phyloP scores from a whole-genome alignment of 2,329 filamentous ascomycete species.

The Trichophaea hybrida region DNA sequence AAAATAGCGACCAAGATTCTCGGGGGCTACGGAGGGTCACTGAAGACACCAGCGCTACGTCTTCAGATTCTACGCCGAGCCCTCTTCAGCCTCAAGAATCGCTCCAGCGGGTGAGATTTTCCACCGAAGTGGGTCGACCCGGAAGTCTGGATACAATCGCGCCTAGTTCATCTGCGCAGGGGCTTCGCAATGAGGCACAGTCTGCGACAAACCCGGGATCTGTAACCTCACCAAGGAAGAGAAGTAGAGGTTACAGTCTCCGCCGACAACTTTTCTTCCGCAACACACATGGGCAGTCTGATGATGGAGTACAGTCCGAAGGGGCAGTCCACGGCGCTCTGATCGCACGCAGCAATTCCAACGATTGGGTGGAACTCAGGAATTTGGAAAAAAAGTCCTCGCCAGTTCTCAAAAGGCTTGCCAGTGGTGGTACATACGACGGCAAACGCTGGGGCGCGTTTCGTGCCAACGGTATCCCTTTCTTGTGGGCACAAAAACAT shows the following conservation, averaged over 20 bases:
- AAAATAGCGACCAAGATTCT: not conserved
- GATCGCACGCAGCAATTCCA: conserved; percentile 7
- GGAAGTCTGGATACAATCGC: not conserved
- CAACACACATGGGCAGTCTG: conserved; percentile 9
- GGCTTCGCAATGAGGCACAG: not conserved
- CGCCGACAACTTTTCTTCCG: conserved; percentile 19
- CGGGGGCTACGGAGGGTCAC: not conserved
- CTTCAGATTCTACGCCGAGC: not conserved
- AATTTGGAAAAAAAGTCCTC: not conserved
- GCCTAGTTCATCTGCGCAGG: not conserved
- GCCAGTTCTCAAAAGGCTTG: not conserved
- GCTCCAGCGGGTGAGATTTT: conserved; percentile 10
- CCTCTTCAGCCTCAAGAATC: not conserved
- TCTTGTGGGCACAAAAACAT: conserved; percentile 13
- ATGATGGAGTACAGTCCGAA: not conserved
- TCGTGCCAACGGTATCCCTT: conserved; percentile 8
- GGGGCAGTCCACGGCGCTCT: not conserved
- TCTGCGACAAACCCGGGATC: not conserved
- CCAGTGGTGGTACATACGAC: not conserved
- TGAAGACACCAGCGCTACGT: not conserved
- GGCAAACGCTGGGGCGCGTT: not conserved
- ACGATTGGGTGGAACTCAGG: conserved; percentile 11
- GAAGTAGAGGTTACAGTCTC: conserved; percentile 19
- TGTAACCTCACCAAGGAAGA: conserved; percentile 12
- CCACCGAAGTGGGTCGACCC: conserved; percentile 6